Evolutionary conservation across 2,329 filamentous ascomycete species (phyloP), one percentile per base, ranked within the genome.

Genomic region (Pyrenophora seminiperda): DNA sequence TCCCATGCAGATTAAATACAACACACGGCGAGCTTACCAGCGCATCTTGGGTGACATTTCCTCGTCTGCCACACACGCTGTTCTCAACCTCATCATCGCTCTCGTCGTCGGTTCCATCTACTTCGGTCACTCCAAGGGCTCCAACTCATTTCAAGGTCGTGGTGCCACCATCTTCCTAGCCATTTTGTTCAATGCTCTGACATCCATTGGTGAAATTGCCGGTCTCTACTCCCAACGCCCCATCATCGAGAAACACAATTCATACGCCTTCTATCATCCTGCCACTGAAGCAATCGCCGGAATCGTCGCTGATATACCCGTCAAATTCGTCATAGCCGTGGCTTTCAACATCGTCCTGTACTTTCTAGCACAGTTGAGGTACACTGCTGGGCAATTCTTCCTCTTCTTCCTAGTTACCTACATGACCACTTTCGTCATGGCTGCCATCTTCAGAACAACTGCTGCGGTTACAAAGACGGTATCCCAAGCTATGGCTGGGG

Each of bases 241-340:
- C 1, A 94, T 96, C 61, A 90, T 97, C 52, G 91, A 96, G 65
- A 96, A 96, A 69, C 92, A 96, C 63, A 76, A 81, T 44, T 85
- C 87, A 19, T 96, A 96, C 68, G 90, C 91, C 11, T 82, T 96
- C 30, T 96, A 96, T 62, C 91, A 95, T 66, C 91, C 92, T 0
- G 89, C 87, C 7, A 87, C 90, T 4, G 91, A 97, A 78, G 90
- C 90, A 11, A 80, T 90, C 53, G 84, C 89, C 0, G 93, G 89
- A 2, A 92, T 96, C 83, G 74, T 96, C 13, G 86, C 84, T 57
- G 92, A 96, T 61, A 75, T 95, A 72, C 91, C 91, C 0, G 89
- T 90, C 72, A 96, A 93, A 70, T 73, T 95, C 3, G 31, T 75
- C 4, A 90, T 90, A 58, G 76, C 84, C 1, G 78, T 91, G 50